phyloP scores from a whole-genome alignment of 768 basidiomycete species.

The Mycena indigotica region DNA sequence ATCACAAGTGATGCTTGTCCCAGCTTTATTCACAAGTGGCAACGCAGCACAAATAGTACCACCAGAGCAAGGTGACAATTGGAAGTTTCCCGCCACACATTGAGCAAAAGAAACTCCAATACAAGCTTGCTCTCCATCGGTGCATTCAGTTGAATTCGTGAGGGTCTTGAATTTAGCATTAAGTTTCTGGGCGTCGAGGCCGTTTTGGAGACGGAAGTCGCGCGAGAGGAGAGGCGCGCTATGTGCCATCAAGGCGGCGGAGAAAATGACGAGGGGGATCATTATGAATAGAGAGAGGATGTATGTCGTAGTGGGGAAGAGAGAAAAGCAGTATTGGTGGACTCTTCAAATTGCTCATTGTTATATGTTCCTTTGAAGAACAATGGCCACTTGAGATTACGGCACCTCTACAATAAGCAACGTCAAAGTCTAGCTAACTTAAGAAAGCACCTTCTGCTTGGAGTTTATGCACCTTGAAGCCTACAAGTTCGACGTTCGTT shows the following conservation, averaged over 20 bases:
- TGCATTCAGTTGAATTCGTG: conserved; percentile 41
- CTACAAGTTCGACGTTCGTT: too few species aligned
- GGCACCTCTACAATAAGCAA: too few species aligned
- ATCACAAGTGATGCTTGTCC: conserved; percentile 46
- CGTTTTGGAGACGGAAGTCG: conserved; percentile 38
- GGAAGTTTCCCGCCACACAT: conserved; percentile 47
- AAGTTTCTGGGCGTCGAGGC: conserved; percentile 39
- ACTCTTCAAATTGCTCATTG: conserved; percentile 17
- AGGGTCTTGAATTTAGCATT: conserved; percentile 45
- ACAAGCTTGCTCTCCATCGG: conserved; percentile 47
- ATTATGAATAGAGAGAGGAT: background rate
- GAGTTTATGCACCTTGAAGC: too few species aligned
- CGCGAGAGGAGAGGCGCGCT: conserved; percentile 26
- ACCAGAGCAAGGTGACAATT: conserved; percentile 30
- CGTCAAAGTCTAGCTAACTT: too few species aligned
- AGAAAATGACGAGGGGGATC: background rate
- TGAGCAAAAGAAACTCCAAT: conserved; percentile 47
- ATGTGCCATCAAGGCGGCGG: background rate
- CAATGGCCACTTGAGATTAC: background rate
- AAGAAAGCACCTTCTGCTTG: too few species aligned
- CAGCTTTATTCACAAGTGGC: conserved; percentile 44
- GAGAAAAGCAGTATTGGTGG: conserved; percentile 22
- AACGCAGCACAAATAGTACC: conserved; percentile 42
- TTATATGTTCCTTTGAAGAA: too few species aligned
- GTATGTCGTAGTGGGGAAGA: background rate